A percentile compares a stretch with the other conserved stretches of the same genome.
phyloP scores from a whole-genome alignment of 441 rosid species.

The Arabidopsis lyrata region DNA sequence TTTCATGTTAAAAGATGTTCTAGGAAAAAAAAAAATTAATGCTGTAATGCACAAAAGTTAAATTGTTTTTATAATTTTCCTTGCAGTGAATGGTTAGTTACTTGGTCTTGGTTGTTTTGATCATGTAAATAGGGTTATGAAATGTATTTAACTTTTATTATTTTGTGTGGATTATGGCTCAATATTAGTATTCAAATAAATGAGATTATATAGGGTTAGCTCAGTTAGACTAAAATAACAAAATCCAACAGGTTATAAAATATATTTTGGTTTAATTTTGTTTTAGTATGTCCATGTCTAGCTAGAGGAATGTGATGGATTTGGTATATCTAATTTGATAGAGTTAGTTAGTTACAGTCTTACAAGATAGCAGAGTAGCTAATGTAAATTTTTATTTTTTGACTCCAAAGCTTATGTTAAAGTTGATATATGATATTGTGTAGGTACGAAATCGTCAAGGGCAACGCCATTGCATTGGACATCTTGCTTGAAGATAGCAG shows the following conservation, averaged over 20 bases:
- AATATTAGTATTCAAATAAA: too few species aligned
- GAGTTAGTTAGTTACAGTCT: neutral
- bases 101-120: too few species aligned
- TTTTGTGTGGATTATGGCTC: neutral
- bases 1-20: too few species aligned
- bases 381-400: neutral
- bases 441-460: conserved; percentile 79
- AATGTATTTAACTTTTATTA: neutral
- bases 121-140: neutral
- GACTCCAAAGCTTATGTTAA: neutral
- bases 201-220: neutral
- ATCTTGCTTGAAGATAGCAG: conserved; percentile 91
- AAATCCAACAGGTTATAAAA: neutral
- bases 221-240: neutral
- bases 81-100: too few species aligned
- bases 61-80: too few species aligned
- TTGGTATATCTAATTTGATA: neutral
- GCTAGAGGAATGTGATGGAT: neutral
- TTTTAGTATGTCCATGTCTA: neutral
- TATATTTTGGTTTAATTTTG: neutral
- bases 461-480: conserved; percentile 98
- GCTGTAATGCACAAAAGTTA: too few species aligned
- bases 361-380: neutral
- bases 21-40: too few species aligned
- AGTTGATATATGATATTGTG: neutral